Evolutionary conservation across 208 protist species (phyloP), one percentile per base, ranked within the genome.

Genomic region (Acanthamoeba castellanii): DNA sequence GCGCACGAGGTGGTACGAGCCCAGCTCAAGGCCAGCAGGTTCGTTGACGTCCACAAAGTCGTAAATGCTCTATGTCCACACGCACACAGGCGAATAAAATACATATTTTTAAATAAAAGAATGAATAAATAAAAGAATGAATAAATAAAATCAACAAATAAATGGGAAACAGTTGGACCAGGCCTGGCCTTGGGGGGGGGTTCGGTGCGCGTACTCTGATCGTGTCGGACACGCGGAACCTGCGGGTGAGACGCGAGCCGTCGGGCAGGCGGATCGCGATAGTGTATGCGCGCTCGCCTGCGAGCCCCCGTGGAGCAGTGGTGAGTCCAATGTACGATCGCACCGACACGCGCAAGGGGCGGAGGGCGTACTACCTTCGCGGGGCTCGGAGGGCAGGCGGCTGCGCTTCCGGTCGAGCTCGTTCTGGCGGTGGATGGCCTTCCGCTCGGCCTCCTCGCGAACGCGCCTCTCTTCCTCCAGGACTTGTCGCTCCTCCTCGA

Each of bases 21-120:
- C 84, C 9, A 91, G 7, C 42, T 70, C 59, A 4, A 91, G 34
- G 59, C 59, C 59, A 6, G n/a, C 84, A 8, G 82, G 82, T 27
- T 91, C 57, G 32, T 25, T 72, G 13, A 91, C 84, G 22, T 91
- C 84, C 55, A 91, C 84, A 72, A 91, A 91, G 59, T 91, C 84
- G 59, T 91, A 91, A 6, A 91, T 14, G 16, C 3, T 32, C 76
- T 85, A n/a, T n/a, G 50, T 42, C 37, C 37, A 42, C 1, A 42
- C 37, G n/a, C n/a, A 25, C 2, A 32, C 3, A 22, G 11, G 1
- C 55, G 20, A 61, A 61, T 61, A 25, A 22, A 25, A 22, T 61
- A 22, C 1, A 61, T 61, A 22, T 9, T 61, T n/a, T n/a, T n/a
- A 22, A 61, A 25, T 25, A 78, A 42, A 78, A 18, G 2, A 30